A percentile compares a stretch with the other conserved stretches of the same genome.
phyloP scores from a whole-genome alignment of 106 monocot genomes.

The Xerophyta viscosa region DNA sequence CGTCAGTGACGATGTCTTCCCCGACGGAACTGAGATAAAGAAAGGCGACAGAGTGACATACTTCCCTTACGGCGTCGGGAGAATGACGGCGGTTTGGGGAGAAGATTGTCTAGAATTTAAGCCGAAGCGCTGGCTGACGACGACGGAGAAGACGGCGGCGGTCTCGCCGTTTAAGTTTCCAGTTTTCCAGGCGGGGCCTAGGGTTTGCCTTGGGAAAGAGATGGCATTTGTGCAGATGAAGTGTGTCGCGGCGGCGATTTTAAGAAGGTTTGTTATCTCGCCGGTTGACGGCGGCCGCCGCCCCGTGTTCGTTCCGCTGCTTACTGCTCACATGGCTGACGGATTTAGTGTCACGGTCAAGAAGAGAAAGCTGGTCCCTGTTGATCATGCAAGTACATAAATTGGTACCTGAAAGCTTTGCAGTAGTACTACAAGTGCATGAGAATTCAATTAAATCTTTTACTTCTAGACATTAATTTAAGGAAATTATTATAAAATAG shows the following conservation, averaged over 20 bases:
- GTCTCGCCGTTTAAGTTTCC: conserved; percentile 49
- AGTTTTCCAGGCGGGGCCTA: conserved; percentile 62
- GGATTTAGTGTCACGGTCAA: conserved; percentile 18
- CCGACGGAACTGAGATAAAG: conserved; percentile 43
- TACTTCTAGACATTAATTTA: no score
- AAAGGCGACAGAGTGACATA: conserved; percentile 58
- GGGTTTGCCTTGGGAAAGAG: conserved; percentile 62
- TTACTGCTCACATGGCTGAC: conserved; percentile 37
- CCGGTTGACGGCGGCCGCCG: neutral
- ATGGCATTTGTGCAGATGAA: conserved; percentile 80
- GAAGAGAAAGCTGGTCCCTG: conserved; percentile 1
- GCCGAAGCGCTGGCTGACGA: conserved; percentile 29
- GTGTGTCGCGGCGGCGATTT: conserved; percentile 34
- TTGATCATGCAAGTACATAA: no score
- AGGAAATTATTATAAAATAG: no score
- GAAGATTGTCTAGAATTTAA: conserved; percentile 31
- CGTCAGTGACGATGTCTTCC: conserved; percentile 29
- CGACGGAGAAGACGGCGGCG: neutral
- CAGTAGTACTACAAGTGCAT: no score
- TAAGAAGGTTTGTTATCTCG: conserved; percentile 11
- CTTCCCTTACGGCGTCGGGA: conserved; percentile 65
- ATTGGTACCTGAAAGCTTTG: no score
- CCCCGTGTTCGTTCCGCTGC: conserved; percentile 33
- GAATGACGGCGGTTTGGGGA: conserved; percentile 63
- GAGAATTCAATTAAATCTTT: no score